Base-by-base conservation (phyloP, 169 alveolate genomes). In the Cyclospora cayetanensis region DNA sequence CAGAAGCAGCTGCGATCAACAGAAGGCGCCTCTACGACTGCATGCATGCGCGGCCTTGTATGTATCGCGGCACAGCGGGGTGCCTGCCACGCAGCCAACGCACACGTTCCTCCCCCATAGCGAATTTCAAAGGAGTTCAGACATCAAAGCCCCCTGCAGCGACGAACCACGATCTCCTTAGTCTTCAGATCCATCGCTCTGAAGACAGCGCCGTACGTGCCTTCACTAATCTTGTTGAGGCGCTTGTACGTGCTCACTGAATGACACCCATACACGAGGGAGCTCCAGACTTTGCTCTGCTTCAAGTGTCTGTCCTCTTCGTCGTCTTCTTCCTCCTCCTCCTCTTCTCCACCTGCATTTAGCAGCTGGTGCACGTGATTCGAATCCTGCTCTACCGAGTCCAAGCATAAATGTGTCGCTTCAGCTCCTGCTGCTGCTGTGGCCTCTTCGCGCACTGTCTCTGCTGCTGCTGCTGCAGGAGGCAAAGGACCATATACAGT, bases 151-250 rank as follows among this genome's bases (percentile, higher is more conserved):
- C n/a, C n/a, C n/a, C n/a, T n/a, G n/a, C n/a, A n/a, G n/a, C n/a
- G 65, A 9, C 89, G 15, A 1, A 83, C 94, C 55, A 91, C 94
- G 35, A 79, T 91, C n/a, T 91, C 94, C 0, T 82, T 82, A 2
- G 94, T 91, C n/a, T 63, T 12, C 22, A 90, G 94, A 90, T 97
- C 96, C 50, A 86, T 72, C 25, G 99, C 99, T 55, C 97, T 96
- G 89, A 96, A 97, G 42, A 97, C 99, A 3, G 97, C 98, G 22
- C 99, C 99, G 91, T 97, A 97, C 25, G 99, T 97, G 22, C 99
- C 99, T 85, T 97, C 99, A 27, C 98, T 98, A 22, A 97, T 95
- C 60, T 97, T 97, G 46, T 97, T 97, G 50, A 96, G 91, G 90
- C 95, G 95, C 86, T 96, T 97, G 92, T 95, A 97, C 79, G 91